These are phyloP conservation scores for Sclerospora graminicola DNA, from an alignment of 352 stramenopile genomes.

Conservation along the genomic window DNA sequence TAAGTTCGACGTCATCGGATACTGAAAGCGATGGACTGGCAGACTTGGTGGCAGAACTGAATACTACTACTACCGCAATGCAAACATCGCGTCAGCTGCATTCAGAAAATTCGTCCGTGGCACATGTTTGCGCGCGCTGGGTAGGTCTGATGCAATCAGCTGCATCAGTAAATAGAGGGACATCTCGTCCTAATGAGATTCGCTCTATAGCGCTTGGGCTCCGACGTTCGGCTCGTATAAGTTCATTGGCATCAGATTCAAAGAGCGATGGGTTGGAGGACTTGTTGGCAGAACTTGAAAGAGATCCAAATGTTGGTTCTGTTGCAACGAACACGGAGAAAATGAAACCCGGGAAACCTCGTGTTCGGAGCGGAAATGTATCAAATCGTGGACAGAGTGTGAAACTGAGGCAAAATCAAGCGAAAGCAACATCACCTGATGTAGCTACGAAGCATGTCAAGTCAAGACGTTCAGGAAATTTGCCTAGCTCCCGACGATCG, in stretches of 20 bases:
- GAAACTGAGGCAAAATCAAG: conserved; percentile 2
- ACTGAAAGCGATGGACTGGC: conserved; percentile 40
- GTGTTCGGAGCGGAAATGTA: conserved; percentile 2
- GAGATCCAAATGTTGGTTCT: background rate
- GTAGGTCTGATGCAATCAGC: background rate
- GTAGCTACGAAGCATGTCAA: background rate
- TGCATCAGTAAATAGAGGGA: background rate
- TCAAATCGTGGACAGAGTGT: background rate
- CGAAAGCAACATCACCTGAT: conserved; percentile 1
- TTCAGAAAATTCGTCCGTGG: background rate
- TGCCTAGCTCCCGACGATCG: conserved; percentile 12
- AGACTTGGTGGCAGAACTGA: conserved; percentile 35
- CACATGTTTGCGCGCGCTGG: background rate
- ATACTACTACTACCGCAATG: conserved; percentile 5
- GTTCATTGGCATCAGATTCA: conserved; percentile 24
- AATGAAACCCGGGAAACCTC: background rate
- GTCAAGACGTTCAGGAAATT: background rate
- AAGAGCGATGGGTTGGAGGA: conserved; percentile 45
- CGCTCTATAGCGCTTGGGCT: background rate
- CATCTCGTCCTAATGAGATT: background rate
- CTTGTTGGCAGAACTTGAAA: conserved; percentile 35
- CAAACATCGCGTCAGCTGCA: background rate
- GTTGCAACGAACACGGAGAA: conserved; percentile 1
- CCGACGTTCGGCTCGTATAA: conserved; percentile 19
- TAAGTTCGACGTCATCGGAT: conserved; percentile 16